Evolutionary conservation across 352 stramenopile genomes (phyloP).

Genomic region (Detonula confervacea): DNA sequence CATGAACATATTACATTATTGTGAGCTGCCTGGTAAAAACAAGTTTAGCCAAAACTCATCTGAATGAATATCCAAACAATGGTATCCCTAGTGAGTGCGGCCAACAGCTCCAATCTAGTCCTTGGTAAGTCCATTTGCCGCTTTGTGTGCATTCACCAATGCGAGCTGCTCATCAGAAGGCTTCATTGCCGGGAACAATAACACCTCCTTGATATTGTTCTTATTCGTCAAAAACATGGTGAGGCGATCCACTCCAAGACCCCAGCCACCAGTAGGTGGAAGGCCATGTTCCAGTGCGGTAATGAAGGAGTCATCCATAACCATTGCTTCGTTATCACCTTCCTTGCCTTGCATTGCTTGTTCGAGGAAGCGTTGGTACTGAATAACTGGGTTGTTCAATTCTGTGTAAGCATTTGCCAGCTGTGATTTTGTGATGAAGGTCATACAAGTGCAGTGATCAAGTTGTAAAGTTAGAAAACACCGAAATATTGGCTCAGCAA

Average conservation of each 20-base stretch:
- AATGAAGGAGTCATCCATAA: slow-evolving; percentile 97
- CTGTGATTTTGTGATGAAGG: too few species aligned
- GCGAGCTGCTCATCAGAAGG: slow-evolving; percentile 86
- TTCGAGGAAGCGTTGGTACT: slow-evolving; percentile 94
- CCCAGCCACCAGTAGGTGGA: slow-evolving; percentile 96
- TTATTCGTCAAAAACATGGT: slow-evolving; percentile 99
- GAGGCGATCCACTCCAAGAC: slow-evolving; percentile 96
- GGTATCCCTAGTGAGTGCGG: slow-evolving; percentile 32
- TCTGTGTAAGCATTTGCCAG: slow-evolving; percentile 99
- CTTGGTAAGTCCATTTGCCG: slow-evolving; percentile 33
- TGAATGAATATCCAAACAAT: too few species aligned
- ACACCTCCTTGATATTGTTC: slow-evolving; percentile 99
- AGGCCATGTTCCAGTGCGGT: slow-evolving; percentile 97
- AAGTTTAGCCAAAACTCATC: neutral
- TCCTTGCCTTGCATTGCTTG: slow-evolving; percentile 88
- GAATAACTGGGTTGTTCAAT: slow-evolving; percentile 97
- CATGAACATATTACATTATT: neutral
- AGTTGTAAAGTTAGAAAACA: too few species aligned
- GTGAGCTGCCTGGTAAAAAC: neutral
- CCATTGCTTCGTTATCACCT: slow-evolving; percentile 92
- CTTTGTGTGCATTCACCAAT: slow-evolving; percentile 57
- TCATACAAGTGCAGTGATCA: too few species aligned
- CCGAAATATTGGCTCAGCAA: too few species aligned
- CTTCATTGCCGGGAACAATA: slow-evolving; percentile 99
- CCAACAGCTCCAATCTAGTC: slow-evolving; percentile 34